Conservation (phyloP, 2,329 filamentous ascomycete species). For the Immersiporthe knoxdaviesiana region DNA sequence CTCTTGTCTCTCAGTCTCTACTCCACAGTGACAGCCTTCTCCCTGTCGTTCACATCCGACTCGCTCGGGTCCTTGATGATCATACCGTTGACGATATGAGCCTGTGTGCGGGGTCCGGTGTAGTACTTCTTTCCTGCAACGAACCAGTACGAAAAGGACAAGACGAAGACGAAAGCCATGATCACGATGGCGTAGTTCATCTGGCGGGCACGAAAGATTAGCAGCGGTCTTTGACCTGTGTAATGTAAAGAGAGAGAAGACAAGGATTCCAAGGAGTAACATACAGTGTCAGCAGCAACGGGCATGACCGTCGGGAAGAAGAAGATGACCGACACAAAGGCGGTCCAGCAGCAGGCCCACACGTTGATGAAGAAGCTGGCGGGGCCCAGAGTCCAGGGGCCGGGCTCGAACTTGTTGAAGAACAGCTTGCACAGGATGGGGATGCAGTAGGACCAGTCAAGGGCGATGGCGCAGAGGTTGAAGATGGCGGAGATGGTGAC, state of each 20-base stretch:
- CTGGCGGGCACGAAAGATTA: constrained; percentile 32
- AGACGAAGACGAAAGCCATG: constrained; percentile 48
- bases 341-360: constrained; percentile 55
- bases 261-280: constrained; percentile 26
- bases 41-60: constrained; percentile 27
- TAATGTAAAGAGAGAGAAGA: not conserved
- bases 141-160: constrained; percentile 51
- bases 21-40: constrained; percentile 28
- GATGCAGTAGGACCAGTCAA: constrained; percentile 60
- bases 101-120: constrained; percentile 46
- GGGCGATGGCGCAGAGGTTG: constrained; percentile 57
- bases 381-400: constrained; percentile 56
- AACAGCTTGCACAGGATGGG: constrained; percentile 58
- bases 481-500: constrained; percentile 57
- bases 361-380: constrained; percentile 47
- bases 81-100: constrained; percentile 35
- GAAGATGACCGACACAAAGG: constrained; percentile 58
- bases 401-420: constrained; percentile 52
- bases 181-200: constrained; percentile 62
- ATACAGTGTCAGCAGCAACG: constrained; percentile 48
- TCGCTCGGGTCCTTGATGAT: constrained; percentile 33
- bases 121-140: constrained; percentile 50
- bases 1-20: no score
- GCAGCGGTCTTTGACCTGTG: not conserved
- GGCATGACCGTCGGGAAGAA: constrained; percentile 53